Percentiles rank a stretch among this genome's conserved stretches.
phyloP scores from a whole-genome alignment of 2,329 filamentous ascomycete species.

The Fusarium chlamydosporum region DNA sequence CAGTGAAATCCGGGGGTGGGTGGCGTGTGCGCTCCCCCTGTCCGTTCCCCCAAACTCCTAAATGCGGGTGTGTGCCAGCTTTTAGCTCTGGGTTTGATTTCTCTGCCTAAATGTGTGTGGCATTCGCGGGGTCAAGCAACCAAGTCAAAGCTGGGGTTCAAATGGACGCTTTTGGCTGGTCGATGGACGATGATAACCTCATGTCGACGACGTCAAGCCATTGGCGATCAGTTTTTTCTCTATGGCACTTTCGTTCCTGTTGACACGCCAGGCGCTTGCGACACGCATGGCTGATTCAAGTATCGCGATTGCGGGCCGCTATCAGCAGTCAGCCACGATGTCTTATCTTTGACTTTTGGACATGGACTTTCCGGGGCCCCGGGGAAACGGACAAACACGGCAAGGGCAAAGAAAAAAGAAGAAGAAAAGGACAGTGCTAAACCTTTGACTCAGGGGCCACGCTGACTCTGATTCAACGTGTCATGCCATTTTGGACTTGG shows the following conservation, averaged over 20 bases:
- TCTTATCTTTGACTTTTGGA: conserved; percentile 28
- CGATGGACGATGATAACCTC: conserved; percentile 30
- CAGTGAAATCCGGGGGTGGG: conserved; percentile 42
- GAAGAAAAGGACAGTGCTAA: neutral
- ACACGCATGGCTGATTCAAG: conserved; percentile 4
- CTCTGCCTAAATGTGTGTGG: conserved; percentile 22
- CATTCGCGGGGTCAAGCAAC: conserved; percentile 36
- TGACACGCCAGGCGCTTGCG: conserved; percentile 25
- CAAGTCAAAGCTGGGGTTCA: conserved; percentile 42
- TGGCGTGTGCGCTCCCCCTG: conserved; percentile 37
- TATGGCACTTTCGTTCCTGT: conserved; percentile 13
- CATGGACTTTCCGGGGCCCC: conserved; percentile 36
- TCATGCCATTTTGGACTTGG: conserved; percentile 22
- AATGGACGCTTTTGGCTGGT: conserved; percentile 38
- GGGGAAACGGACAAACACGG: conserved; percentile 27
- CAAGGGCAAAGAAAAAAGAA: conserved; percentile 8
- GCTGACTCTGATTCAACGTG: conserved; percentile 5
- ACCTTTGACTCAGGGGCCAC: conserved; percentile 34
- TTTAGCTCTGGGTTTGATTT: conserved; percentile 21
- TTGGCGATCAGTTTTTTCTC: conserved; percentile 26
- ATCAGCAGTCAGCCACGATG: conserved; percentile 29
- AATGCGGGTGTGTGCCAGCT: conserved; percentile 33
- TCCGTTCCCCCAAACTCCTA: conserved; percentile 20
- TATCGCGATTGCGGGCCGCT: conserved; percentile 32
- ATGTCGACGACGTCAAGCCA: conserved; percentile 39